Conservation (phyloP, 176 grass and related monocot species). For the Oryza meyeriana region DNA sequence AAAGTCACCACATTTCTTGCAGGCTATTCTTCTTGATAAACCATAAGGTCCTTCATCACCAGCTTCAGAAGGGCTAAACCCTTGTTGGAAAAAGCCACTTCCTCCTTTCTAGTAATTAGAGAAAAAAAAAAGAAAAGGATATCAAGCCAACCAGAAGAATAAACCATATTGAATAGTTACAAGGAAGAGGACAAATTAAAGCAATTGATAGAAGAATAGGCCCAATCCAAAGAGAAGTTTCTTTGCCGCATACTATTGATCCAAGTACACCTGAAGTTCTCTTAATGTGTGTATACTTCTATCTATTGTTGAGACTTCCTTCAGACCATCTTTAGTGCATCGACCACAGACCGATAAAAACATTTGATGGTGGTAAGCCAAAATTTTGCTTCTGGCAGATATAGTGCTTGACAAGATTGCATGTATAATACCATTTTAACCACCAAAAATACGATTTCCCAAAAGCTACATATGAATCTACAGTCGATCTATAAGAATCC, state of each 20-base stretch:
- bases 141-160: slow-evolving; percentile 7
- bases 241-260: background rate
- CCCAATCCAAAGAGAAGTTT: background rate
- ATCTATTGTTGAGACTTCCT: background rate
- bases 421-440: background rate
- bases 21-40: slow-evolving; percentile 88
- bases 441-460: background rate
- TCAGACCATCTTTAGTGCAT: background rate
- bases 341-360: background rate
- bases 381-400: background rate
- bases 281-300: background rate
- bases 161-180: background rate
- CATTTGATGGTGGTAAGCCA: background rate
- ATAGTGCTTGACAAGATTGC: background rate
- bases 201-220: background rate
- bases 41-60: slow-evolving; percentile 65
- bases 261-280: background rate
- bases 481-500: background rate
- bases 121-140: slow-evolving; percentile 9
- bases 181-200: background rate
- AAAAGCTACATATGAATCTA: background rate
- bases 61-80: slow-evolving; percentile 77
- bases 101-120: slow-evolving; percentile 64
- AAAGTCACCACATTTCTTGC: slow-evolving; percentile 85
- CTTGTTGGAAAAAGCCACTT: slow-evolving; percentile 64